phyloP scores from a whole-genome alignment of 805 yeast genomes.

The Maudiozyma turicensis region DNA sequence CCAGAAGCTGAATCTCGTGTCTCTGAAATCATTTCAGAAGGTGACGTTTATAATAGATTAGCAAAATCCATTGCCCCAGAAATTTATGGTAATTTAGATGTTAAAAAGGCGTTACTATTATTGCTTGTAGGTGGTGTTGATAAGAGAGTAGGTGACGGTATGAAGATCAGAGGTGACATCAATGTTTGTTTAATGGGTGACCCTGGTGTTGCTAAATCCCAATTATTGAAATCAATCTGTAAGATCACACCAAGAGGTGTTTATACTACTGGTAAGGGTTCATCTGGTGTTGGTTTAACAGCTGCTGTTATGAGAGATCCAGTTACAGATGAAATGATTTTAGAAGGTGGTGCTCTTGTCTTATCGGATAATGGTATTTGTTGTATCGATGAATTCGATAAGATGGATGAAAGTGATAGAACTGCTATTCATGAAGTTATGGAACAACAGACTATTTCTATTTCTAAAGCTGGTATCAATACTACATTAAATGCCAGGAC shows the following conservation, averaged over 20 bases:
- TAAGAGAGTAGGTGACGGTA: conserved; percentile 90
- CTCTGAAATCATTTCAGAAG: conserved; percentile 43
- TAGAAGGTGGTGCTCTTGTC: conserved; percentile 97
- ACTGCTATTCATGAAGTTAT: conserved; percentile 98
- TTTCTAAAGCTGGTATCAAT: conserved; percentile 94
- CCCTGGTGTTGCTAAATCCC: conserved; percentile 99
- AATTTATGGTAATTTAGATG: conserved; percentile 88
- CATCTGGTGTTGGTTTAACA: conserved; percentile 96
- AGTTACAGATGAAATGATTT: conserved; percentile 95
- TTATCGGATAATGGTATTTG: conserved; percentile 96
- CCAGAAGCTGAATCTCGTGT: conserved; percentile 49
- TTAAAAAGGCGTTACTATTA: conserved; percentile 79
- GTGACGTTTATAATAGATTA: conserved; percentile 67
- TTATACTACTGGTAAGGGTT: conserved; percentile 96
- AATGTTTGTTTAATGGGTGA: conserved; percentile 97
- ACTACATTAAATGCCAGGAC: conserved; percentile 94
- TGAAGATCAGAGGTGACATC: conserved; percentile 95
- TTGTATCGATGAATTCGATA: conserved; percentile 97
- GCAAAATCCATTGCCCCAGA: conserved; percentile 95
- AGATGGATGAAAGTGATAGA: conserved; percentile 94
- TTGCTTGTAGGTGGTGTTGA: conserved; percentile 92
- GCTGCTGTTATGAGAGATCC: conserved; percentile 99
- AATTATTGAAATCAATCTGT: conserved; percentile 78
- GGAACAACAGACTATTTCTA: conserved; percentile 98
- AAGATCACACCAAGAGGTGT: conserved; percentile 95